Evolutionary conservation across 2,329 filamentous ascomycete species (phyloP).

Genomic region (Boeremia exigua): DNA sequence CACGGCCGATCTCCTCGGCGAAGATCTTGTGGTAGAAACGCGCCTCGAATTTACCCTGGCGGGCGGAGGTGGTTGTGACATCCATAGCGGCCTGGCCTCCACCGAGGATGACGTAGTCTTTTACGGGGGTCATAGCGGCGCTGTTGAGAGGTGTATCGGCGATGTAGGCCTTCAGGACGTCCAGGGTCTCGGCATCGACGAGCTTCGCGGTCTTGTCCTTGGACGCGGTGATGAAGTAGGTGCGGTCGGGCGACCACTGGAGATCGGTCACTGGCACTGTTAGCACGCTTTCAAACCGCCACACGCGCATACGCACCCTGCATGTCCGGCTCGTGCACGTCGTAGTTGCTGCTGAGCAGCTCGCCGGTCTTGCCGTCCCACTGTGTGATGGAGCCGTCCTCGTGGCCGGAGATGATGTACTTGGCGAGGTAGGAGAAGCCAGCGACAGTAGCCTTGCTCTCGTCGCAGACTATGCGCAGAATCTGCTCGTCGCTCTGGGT

Average conservation of each 20-base stretch:
- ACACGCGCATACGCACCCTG: slow-evolving; percentile 62
- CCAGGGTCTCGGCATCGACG: slow-evolving; percentile 82
- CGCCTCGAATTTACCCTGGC: slow-evolving; percentile 99
- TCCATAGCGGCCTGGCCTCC: slow-evolving; percentile 99
- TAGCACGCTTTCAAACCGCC: slow-evolving; percentile 56
- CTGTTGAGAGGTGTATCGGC: slow-evolving; percentile 97
- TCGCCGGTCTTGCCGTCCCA: slow-evolving; percentile 95
- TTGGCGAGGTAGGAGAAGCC: slow-evolving; percentile 94
- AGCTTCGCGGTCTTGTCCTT: slow-evolving; percentile 99
- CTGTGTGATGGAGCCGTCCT: slow-evolving; percentile 89
- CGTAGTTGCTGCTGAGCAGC: slow-evolving; percentile 75
- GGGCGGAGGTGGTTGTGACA: slow-evolving; percentile 89
- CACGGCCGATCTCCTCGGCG: slow-evolving; percentile 97
- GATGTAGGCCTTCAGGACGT: slow-evolving; percentile 89
- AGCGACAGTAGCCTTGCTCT: slow-evolving; percentile 96
- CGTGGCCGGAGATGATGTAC: slow-evolving; percentile 97
- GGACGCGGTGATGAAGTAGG: slow-evolving; percentile 97
- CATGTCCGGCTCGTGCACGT: slow-evolving; percentile 85
- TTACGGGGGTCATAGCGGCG: slow-evolving; percentile 90
- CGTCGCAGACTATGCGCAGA: slow-evolving; percentile 84
- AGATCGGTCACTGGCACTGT: slow-evolving; percentile 86
- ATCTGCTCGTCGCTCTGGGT: slow-evolving; percentile 83
- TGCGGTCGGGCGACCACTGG: slow-evolving; percentile 91
- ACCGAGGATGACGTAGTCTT: slow-evolving; percentile 96
- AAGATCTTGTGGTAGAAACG: slow-evolving; percentile 99